Evolutionary conservation across 768 basidiomycete genomes (phyloP), one percentile per base, ranked within the genome.

Genomic region (Leccinum incarnatum): DNA sequence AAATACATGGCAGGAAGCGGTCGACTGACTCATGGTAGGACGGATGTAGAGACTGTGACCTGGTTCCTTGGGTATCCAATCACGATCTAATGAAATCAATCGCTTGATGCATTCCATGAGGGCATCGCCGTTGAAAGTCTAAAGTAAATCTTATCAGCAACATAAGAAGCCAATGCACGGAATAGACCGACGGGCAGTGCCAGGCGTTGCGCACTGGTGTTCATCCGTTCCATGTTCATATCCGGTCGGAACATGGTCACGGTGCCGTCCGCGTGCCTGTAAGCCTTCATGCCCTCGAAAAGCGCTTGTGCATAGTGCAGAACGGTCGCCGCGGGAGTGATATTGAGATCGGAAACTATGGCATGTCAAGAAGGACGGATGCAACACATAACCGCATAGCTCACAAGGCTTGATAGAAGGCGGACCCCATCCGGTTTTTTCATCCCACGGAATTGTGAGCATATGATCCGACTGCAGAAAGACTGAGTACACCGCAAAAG

Each of bases 201-300:
- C 55, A 93, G 78, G 45, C 95, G 84, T 25, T 75, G 64, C 14
- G 95, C 95, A 67, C 89, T 92, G 49, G 64, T 82, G 76, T 93
- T 93, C 94, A 98, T 95, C 27, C 95, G 86, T 68, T 86, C 87
- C 94, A 98, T 96, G 77, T 98, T 97, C 91, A 93, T 92, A 75
- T 97, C 93, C 3, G 95, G 96, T 48, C 95, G 80, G 81, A 98
- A 98, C 63, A 98, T 75, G 17, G 88, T 84, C 21, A 95, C 84
- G 27, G 81, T 85, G 36, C 88, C 94, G 51, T 82, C 75, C 37
- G 82, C 74, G 63, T 87, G 84, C 51, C 87, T 80, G 76, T 96
- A 98, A 1, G 95, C 95, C 72, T 98, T 98, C 84, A 97, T 85
- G 17, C 95, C 93, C 72, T 98, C 95, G 69, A 98, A 96, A 49